These are phyloP conservation scores for Omphalotus guepiniiformis DNA, from an alignment of 768 basidiomycete genomes.

Conservation along the genomic window DNA sequence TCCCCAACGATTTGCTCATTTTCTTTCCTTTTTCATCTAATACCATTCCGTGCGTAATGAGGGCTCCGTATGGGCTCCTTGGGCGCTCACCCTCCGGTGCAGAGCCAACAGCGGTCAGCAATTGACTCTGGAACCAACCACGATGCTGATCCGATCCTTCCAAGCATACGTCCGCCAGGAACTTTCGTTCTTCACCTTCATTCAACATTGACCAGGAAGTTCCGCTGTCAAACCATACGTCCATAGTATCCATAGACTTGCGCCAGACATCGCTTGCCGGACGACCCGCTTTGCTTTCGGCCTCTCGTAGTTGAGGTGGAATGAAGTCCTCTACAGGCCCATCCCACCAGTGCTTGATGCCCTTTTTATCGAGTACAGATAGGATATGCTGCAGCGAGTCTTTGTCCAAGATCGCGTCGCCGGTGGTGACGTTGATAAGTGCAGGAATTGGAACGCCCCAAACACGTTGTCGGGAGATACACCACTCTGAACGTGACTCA, in stretches of 20 bases:
- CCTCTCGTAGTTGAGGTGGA: constrained; percentile 52
- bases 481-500: constrained; percentile 92
- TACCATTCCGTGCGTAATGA: constrained; percentile 97
- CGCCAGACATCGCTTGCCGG: constrained; percentile 47
- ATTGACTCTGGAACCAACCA: constrained; percentile 97
- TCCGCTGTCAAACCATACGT: constrained; percentile 99
- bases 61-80: constrained; percentile 57
- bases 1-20: constrained; percentile 98
- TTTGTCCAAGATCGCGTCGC: constrained; percentile 58
- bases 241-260: constrained; percentile 94
- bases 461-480: constrained; percentile 93
- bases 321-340: constrained; percentile 83
- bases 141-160: constrained; percentile 98
- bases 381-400: constrained; percentile 74
- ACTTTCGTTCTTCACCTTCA: constrained; percentile 27
- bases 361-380: constrained; percentile 62
- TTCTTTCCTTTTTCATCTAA: constrained; percentile 86
- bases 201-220: constrained; percentile 84
- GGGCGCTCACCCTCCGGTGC: constrained; percentile 28
- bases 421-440: constrained; percentile 61
- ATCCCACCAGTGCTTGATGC: constrained; percentile 89
- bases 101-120: constrained; percentile 75
- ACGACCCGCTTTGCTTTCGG: constrained; percentile 15
- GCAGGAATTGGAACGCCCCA: constrained; percentile 98
- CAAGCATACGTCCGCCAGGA: constrained; percentile 80